phyloP scores from a whole-genome alignment of 371 early-diverging fungal genomes.

The Apophysomyces trapeziformis region DNA sequence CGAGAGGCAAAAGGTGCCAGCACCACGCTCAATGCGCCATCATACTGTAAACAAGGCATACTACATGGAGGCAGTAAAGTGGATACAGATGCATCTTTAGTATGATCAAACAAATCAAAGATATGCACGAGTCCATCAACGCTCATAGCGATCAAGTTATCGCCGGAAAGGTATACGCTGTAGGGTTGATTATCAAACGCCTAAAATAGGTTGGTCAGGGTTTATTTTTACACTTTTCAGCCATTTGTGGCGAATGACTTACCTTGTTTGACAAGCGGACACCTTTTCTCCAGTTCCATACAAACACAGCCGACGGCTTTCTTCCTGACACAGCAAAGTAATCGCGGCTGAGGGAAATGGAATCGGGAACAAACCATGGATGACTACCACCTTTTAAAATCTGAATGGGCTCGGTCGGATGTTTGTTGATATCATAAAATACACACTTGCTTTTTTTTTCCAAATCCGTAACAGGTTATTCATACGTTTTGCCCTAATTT shows the following conservation, averaged over 20 bases:
- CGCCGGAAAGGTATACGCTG: constrained; percentile 42
- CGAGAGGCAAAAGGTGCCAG: constrained; percentile 42
- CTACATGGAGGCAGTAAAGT: constrained; percentile 36
- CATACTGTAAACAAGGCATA: constrained; percentile 46
- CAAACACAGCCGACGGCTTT: constrained; percentile 51
- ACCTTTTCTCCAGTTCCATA: constrained; percentile 59
- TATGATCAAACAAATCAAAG: constrained; percentile 38
- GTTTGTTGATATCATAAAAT: constrained; percentile 46
- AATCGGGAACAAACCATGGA: constrained; percentile 50
- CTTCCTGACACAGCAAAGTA: constrained; percentile 51
- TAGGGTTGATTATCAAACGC: constrained; percentile 54
- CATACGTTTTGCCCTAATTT: neutral
- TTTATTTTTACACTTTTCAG: constrained; percentile 8
- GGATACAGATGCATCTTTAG: constrained; percentile 17
- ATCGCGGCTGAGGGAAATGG: constrained; percentile 42
- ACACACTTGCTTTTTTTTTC: constrained; percentile 38
- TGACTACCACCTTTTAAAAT: constrained; percentile 49
- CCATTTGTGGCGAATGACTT: constrained; percentile 9
- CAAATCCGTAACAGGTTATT: too few species aligned
- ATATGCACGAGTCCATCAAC: constrained; percentile 42
- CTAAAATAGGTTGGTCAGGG: constrained; percentile 21
- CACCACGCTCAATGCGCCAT: constrained; percentile 39
- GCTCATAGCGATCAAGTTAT: constrained; percentile 40
- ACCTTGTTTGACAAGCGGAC: constrained; percentile 44
- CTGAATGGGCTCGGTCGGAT: constrained; percentile 48